These are phyloP conservation scores for Musa balbisiana DNA, from an alignment of 202 grass and related monocot species.

Conservation along the genomic window DNA sequence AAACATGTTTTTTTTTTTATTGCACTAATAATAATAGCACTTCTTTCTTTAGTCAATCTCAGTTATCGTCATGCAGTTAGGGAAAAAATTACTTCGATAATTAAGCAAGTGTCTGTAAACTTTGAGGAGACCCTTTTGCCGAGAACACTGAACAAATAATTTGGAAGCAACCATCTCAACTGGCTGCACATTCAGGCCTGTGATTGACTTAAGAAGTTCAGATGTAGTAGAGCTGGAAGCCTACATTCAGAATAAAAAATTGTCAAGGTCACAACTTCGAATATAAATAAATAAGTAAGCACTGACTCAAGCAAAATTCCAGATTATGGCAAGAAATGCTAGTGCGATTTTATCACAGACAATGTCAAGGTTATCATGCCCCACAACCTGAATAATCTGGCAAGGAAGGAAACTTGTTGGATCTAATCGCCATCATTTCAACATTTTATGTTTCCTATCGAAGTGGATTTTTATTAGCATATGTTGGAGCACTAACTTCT, in stretches of 20 bases:
- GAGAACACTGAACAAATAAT: slow-evolving; percentile 93
- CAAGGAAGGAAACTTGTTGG: too few relatives aligned
- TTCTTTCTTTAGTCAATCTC: neutral
- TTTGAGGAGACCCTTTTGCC: slow-evolving; percentile 87
- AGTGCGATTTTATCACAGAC: neutral
- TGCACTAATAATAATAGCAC: neutral
- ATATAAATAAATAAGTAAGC: neutral
- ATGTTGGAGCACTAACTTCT: neutral
- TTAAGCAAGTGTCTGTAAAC: slow-evolving; percentile 97
- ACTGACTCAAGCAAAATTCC: neutral
- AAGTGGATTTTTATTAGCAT: too few relatives aligned
- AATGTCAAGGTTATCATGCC: neutral
- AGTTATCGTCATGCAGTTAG: slow-evolving; percentile 17
- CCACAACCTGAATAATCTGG: too few relatives aligned
- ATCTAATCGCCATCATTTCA: too few relatives aligned
- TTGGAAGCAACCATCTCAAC: slow-evolving; percentile 97
- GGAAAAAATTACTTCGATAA: slow-evolving; percentile 60
- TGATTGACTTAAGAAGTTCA: slow-evolving; percentile 92
- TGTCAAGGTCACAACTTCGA: neutral
- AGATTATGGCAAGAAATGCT: neutral
- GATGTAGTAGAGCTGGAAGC: slow-evolving; percentile 67
- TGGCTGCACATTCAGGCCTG: slow-evolving; percentile 78
- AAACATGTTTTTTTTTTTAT: neutral
- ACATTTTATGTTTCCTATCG: too few relatives aligned
- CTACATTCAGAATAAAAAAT: slow-evolving; percentile 35